Conservation (phyloP, 768 basidiomycete species). For the Boletus speciosus region DNA sequence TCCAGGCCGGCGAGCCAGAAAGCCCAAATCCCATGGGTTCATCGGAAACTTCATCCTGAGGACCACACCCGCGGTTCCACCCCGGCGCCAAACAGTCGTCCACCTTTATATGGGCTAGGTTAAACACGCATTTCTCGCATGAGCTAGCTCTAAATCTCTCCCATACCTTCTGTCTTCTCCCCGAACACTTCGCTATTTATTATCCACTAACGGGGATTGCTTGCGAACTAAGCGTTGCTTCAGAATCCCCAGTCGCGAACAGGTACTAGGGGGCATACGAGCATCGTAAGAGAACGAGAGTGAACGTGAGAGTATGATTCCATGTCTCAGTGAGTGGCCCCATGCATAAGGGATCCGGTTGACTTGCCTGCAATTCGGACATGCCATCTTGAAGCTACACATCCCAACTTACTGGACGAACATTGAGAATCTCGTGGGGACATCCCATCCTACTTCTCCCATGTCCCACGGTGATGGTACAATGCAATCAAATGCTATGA, state of each 20-base stretch:
- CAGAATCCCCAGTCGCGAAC: constrained; percentile 13
- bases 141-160: constrained; percentile 29
- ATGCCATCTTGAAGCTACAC: background rate
- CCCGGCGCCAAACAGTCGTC: background rate
- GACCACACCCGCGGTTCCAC: background rate
- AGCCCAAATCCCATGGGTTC: background rate
- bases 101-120: background rate
- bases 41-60: background rate
- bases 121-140: constrained; percentile 18
- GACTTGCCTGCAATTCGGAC: background rate
- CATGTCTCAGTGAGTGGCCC: background rate
- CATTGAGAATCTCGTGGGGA: background rate
- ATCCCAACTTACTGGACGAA: no score
- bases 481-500: background rate
- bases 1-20: no score
- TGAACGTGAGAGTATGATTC: constrained; percentile 5
- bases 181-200: constrained; percentile 19
- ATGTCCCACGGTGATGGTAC: background rate
- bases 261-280: background rate
- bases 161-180: constrained; percentile 1
- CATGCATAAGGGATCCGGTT: background rate
- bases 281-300: background rate
- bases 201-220: constrained; percentile 39
- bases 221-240: constrained; percentile 31
- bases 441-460: background rate